Evolutionary conservation across 108 stramenopile genomes (phyloP), one percentile per base, ranked within the genome.

Genomic region (Cyclotella kingstonii): DNA sequence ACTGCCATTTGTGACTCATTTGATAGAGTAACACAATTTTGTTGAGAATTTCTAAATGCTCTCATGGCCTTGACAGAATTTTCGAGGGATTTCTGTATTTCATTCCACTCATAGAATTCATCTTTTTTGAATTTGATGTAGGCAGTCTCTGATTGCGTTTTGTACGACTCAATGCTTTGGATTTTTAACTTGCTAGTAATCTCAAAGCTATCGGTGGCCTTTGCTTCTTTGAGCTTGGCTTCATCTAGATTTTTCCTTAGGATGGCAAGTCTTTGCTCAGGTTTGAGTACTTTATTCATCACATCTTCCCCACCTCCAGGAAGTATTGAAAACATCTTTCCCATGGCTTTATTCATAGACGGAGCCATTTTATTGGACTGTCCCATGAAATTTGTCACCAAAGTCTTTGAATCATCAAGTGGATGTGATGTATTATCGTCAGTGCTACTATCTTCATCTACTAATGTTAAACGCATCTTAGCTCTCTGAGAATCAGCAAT

Each of bases 271-370:
- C 80, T 43, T 25, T 86, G 80, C 35, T 79, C 67, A 22, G 82
- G 77, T 19, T 68, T 81, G 1, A 91, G 64, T 22, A 88, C 82
- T 33, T 87, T 85, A 22, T 66, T 60, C 81, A 90, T 83, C 3
- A 84, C 86, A 27, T 86, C 71, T 23, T 84, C 85, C 19, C 85
- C 90, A 0, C 81, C 80, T 38, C 82, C 55, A 18, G 83, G 80
- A 19, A 83, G 50, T 9, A 75, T 74, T 10, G 71, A 63, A 23
- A 85, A 69, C 72, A 85, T 81, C 41, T 80, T 79, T 3, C 79
- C 81, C 54, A 85, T 60, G 5, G 79, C 81, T 56, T 80, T 85
- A 29, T 66, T 79, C 54, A 85, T 56, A 12, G 58, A 40, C 28
- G 57, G 26, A 21, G 46, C 40, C 35, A 67, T 68, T 27, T 76